Evolutionary conservation across 2,329 filamentous ascomycete genomes (phyloP), one percentile per base, ranked within the genome.

Genomic region (Fusarium marasasianum): DNA sequence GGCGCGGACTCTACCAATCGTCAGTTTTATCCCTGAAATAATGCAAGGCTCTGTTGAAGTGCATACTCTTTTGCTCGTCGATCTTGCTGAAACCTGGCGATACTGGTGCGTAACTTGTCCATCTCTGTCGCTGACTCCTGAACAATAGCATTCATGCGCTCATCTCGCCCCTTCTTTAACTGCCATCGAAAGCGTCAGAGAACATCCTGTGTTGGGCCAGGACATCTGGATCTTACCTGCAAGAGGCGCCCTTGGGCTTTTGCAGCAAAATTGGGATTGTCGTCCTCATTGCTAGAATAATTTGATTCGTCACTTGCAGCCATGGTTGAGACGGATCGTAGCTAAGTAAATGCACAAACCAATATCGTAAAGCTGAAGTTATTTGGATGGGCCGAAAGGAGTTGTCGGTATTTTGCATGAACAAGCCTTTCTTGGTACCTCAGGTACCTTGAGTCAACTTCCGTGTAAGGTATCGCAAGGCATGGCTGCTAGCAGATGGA

Each of bases 101-200:
- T 71, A 35, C 75, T 77, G 37, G 66, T 53, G 37, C 73, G 76
- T n/a, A 82, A 33, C 5, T 76, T 66, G 11, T 75, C 74, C 48
- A 82, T 60, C 22, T 77, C 79, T 7, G 60, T 61, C 7, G 75
- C 48, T 24, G 78, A 73, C 35, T 81, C 77, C 10, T 57, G 59
- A 6, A 78, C 59, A 24, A 80, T 71, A 6, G 64, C 65, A n/a
- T 69, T 72, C 54, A 80, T 75, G 17, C 71, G 75, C 35, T 76
- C 71, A 43, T 78, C 74, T n/a, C 81, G 79, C 43, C 81, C 73
- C 24, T 65, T 79, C 43, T 79, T 82, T 13, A 83, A 61, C 82
- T 83, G 20, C 4, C 20, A 15, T 7, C 26, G 7, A 24, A 24
- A 14, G n/a, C 15, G 11, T 78, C 3, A 73, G 40, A 14, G 14